Base-by-base conservation (phyloP, 192 early-diverging fungal genomes). In the Entomortierella lignicola region DNA sequence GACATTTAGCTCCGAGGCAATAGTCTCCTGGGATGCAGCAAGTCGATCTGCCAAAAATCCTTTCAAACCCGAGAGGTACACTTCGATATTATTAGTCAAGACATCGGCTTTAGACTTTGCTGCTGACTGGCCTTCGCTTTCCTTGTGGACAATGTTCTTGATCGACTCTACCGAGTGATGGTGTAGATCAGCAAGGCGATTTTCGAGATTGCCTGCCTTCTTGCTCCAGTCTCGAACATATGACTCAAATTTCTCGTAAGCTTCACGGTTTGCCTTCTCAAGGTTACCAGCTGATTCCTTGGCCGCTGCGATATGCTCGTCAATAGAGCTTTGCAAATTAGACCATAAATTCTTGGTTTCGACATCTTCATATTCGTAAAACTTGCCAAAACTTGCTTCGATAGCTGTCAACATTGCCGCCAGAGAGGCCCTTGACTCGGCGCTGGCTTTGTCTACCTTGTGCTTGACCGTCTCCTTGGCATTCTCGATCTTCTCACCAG, bases 261-360 rank as follows among this genome's bases (percentile, higher is more conserved):
- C 47, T 41, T 66, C 75, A 3, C 65, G 67, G 51, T 70, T 79
- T 15, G 75, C 62, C 20, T 79, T 60, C 27, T 79, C 75, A 0
- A 79, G 51, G 34, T 79, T 51, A 0, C 48, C 4, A 10, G 67
- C 62, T 7, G 68, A 61, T 34, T 69, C 55, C 21, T 79, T 79
- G 23, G 75, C 75, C 2, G 31, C 27, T 0, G 50, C 56, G 65
- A 79, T 51, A 20, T 79, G 75, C 17, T 79, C 75, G 30, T 79
- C 67, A 27, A 79, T 79, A 8, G 68, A 60, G 18, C 47, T 53
- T 25, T 79, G 67, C 29, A 79, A 47, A 41, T 79, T 79, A 29
- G 68, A 30, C 75, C 75, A 79, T 3, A 79, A 48, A 27, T 29
- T 70, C 51, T 79, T 59, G 68, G 67, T 70, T 56, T 79, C 75